Percentiles rank a stretch among this genome's conserved stretches.
Evolutionary conservation across 176 grass and related monocot species (phyloP).

Genomic region (Musa beccarii): DNA sequence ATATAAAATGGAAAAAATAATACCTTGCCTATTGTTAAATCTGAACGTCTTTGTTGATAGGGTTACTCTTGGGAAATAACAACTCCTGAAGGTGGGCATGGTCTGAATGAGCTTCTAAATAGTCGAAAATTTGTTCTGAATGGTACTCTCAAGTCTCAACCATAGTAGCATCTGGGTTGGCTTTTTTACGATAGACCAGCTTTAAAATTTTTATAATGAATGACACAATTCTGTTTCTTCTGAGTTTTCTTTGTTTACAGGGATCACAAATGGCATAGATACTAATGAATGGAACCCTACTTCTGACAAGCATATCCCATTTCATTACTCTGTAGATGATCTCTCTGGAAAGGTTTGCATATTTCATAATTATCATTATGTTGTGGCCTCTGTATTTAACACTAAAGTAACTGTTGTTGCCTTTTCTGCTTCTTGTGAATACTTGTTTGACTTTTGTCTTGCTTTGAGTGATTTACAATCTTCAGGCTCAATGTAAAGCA

Average conservation of each 20-base stretch:
- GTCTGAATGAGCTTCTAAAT: slow-evolving; percentile 71
- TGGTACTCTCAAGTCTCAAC: slow-evolving; percentile 27
- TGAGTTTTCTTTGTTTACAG: slow-evolving; percentile 22
- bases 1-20: too few species aligned
- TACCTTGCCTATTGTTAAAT: slow-evolving; percentile 6
- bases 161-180: too few species aligned
- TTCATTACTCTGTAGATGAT: slow-evolving; percentile 70
- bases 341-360: slow-evolving; percentile 72
- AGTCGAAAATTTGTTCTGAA: slow-evolving; percentile 79
- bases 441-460: not conserved
- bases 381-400: slow-evolving; percentile 6
- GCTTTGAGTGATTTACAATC: slow-evolving; percentile 7
- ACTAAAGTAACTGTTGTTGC: not conserved
- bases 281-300: slow-evolving; percentile 74
- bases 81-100: slow-evolving; percentile 87
- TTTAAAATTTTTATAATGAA: not conserved
- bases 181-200: too few species aligned
- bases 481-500: slow-evolving; percentile 83
- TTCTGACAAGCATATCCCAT: slow-evolving; percentile 61
- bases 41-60: slow-evolving; percentile 31
- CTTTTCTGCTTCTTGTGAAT: not conserved
- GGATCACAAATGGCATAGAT: slow-evolving; percentile 96
- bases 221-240: not conserved
- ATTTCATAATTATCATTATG: not conserved
- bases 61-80: slow-evolving; percentile 98